Evolutionary conservation across 306 rosid genomes (phyloP).

Genomic region (Medicago arabica): DNA sequence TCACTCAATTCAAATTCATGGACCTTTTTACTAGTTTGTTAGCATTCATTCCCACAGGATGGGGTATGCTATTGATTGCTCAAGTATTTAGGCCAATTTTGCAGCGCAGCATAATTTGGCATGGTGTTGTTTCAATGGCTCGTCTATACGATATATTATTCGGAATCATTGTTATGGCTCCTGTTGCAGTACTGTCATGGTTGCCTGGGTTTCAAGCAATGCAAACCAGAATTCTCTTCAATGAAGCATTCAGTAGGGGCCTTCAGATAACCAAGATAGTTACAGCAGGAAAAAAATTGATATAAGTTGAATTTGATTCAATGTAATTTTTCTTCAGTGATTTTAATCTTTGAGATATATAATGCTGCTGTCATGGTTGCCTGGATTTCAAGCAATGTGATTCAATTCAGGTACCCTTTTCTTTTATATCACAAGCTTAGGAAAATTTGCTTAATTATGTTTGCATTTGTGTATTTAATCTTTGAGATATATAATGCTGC

Average conservation of each 20-base stretch:
- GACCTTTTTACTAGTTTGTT: slow-evolving; percentile 79
- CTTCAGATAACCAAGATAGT: slow-evolving; percentile 78
- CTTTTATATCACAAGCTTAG: not conserved
- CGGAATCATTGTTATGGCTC: slow-evolving; percentile 72
- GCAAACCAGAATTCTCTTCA: slow-evolving; percentile 90
- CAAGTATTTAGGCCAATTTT: slow-evolving; percentile 77
- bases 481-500: not conserved
- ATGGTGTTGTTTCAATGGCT: slow-evolving; percentile 62
- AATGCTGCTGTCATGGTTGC: no score
- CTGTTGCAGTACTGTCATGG: slow-evolving; percentile 88
- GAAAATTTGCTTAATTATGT: not conserved
- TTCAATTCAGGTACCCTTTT: not conserved
- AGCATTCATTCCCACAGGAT: slow-evolving; percentile 91
- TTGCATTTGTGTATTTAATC: not conserved
- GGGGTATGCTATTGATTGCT: slow-evolving; percentile 83
- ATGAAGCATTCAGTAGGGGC: slow-evolving; percentile 89
- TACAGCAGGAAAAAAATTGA: slow-evolving; percentile 65
- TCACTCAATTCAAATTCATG: slow-evolving; percentile 60
- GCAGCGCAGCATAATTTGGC: slow-evolving; percentile 63
- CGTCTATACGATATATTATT: slow-evolving; percentile 78
- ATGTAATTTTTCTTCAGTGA: slow-evolving; percentile 45
- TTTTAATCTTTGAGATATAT: no score
- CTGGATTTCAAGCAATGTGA: no score
- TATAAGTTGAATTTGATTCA: slow-evolving; percentile 40
- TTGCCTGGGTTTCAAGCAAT: slow-evolving; percentile 89